phyloP scores from a whole-genome alignment of 2,329 filamentous ascomycete genomes.

The Penicillium sp. region DNA sequence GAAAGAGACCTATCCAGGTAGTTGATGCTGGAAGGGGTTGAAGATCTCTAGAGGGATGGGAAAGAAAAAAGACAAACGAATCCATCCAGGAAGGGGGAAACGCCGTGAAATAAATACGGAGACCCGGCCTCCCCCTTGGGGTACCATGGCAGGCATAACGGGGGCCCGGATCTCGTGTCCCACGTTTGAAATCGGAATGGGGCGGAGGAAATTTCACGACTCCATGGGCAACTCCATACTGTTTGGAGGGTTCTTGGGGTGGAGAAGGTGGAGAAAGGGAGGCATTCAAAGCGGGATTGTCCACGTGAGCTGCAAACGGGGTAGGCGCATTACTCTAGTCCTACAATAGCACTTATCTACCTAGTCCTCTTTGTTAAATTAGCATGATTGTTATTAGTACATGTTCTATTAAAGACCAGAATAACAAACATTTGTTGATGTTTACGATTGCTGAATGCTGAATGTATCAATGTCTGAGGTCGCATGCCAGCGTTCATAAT shows the following conservation, averaged over 20 bases:
- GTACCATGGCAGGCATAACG: slow-evolving; percentile 28
- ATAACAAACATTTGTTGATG: background rate
- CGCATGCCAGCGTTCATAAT: slow-evolving; percentile 4
- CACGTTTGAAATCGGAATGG: slow-evolving; percentile 24
- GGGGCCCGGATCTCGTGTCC: slow-evolving; percentile 35
- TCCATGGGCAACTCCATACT: slow-evolving; percentile 28
- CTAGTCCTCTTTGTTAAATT: background rate
- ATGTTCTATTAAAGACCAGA: background rate
- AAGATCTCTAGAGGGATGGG: background rate
- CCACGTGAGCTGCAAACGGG: slow-evolving; percentile 20
- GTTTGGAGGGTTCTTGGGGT: slow-evolving; percentile 23
- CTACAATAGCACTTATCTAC: background rate
- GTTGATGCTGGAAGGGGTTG: slow-evolving; percentile 1
- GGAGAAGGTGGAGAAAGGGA: slow-evolving; percentile 26
- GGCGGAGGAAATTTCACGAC: slow-evolving; percentile 23
- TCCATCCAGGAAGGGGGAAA: slow-evolving; percentile 9
- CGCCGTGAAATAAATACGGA: slow-evolving; percentile 27
- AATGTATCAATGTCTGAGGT: slow-evolving; percentile 5
- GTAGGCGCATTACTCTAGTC: background rate
- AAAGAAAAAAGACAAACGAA: slow-evolving; percentile 11
- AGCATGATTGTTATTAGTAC: background rate
- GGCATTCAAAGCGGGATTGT: slow-evolving; percentile 10
- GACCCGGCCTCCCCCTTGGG: slow-evolving; percentile 19
- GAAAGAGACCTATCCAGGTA: slow-evolving; percentile 6
- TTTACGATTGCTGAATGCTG: background rate